Evolutionary conservation across 768 basidiomycete species (phyloP).

Genomic region (Auriscalpium orientale): DNA sequence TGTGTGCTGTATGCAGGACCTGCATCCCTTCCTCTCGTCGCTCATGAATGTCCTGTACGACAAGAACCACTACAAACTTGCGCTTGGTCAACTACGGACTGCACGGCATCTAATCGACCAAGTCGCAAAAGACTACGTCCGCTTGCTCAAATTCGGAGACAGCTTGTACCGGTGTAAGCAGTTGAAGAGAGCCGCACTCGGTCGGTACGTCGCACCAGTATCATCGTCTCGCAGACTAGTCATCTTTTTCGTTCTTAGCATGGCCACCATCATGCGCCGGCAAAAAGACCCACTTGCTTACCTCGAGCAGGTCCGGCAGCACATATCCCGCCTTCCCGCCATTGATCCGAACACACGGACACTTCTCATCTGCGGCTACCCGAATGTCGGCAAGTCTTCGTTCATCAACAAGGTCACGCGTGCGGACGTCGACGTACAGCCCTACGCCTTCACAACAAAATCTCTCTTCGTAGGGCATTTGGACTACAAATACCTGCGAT

Average conservation of each 20-base stretch:
- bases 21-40: constrained; percentile 94
- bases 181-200: constrained; percentile 93
- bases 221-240: not conserved
- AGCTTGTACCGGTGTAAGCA: constrained; percentile 97
- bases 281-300: constrained; percentile 99
- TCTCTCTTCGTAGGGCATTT: constrained; percentile 97
- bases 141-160: constrained; percentile 96
- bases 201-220: constrained; percentile 56
- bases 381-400: constrained; percentile 98
- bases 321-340: constrained; percentile 94
- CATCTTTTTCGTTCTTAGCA: constrained; percentile 37
- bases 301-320: constrained; percentile 98
- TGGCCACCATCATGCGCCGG: constrained; percentile 98
- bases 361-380: constrained; percentile 96
- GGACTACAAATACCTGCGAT: constrained; percentile 98
- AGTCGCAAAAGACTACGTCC: constrained; percentile 94
- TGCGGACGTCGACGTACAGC: constrained; percentile 98
- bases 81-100: constrained; percentile 93
- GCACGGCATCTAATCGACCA: constrained; percentile 94
- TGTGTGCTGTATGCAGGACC: constrained; percentile 41
- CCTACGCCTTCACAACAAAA: constrained; percentile 99
- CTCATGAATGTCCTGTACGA: constrained; percentile 98
- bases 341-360: constrained; percentile 99
- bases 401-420: constrained; percentile 99
- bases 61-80: constrained; percentile 99